Evolutionary conservation across 78 protist species (phyloP).

Genomic region (Cyanophora paradoxa): DNA sequence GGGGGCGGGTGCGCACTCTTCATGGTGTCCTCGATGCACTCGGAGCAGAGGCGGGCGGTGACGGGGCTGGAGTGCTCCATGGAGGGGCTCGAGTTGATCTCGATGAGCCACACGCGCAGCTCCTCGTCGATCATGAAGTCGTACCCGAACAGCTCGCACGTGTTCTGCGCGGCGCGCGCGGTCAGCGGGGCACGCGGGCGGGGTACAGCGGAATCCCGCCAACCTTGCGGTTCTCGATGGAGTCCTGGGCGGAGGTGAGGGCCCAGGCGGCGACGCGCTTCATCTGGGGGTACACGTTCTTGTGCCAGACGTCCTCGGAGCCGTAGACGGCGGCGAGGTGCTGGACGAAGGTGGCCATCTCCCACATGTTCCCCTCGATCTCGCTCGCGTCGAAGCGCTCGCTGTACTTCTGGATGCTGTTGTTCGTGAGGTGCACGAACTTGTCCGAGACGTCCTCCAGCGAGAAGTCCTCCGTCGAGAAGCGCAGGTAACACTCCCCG

Average conservation of each 20-base stretch:
- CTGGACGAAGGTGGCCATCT: background rate
- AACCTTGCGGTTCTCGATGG: no score
- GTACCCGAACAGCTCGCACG: conserved; percentile 12
- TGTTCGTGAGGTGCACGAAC: conserved; percentile 5
- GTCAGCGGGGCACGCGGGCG: no score
- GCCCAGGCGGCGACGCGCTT: no score
- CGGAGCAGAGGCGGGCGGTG: background rate
- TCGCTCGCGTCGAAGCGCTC: background rate
- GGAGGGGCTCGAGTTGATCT: background rate
- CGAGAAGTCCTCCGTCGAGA: background rate
- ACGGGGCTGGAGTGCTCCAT: background rate
- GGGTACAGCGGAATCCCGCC: no score
- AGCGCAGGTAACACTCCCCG: conserved; percentile 8
- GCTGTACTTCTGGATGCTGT: background rate
- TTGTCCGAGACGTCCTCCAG: background rate
- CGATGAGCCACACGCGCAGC: conserved; percentile 4
- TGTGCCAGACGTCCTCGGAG: background rate
- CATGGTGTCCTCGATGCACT: background rate
- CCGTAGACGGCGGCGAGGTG: background rate
- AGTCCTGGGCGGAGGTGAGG: no score
- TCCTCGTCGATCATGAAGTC: conserved; percentile 6
- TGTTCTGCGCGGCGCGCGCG: no score
- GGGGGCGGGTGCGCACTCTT: no score
- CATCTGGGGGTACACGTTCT: no score
- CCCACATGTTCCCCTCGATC: background rate